phyloP scores from a whole-genome alignment of 1,139 yeast species.

The Diutina scorzettiae region DNA sequence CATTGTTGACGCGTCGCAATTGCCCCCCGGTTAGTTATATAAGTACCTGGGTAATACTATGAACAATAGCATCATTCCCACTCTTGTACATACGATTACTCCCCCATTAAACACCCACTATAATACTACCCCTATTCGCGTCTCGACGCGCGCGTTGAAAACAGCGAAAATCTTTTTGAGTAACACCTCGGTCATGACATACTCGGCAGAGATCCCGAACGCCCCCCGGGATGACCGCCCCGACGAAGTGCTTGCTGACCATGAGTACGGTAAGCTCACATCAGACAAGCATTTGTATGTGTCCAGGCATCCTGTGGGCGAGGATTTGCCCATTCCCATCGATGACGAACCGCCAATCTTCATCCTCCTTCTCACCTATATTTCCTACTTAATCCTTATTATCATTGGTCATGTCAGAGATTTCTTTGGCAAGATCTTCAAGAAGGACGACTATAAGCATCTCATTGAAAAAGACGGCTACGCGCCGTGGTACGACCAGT shows the following conservation, averaged over 20 bases:
- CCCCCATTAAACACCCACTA: too few relatives aligned
- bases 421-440: constrained; percentile 67
- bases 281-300: constrained; percentile 44
- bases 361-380: constrained; percentile 68
- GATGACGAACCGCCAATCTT: constrained; percentile 82
- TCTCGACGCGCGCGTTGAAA: too few relatives aligned
- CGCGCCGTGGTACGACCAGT: constrained; percentile 93
- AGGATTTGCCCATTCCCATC: constrained; percentile 45
- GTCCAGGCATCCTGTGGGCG: constrained; percentile 41
- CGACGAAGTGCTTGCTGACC: constrained; percentile 40
- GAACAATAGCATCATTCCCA: neutral
- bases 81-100: too few relatives aligned
- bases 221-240: constrained; percentile 38
- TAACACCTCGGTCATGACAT: too few relatives aligned
- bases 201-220: constrained; percentile 27
- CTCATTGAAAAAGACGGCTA: constrained; percentile 75
- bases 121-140: too few relatives aligned
- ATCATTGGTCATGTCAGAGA: constrained; percentile 86
- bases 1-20: constrained; percentile 64
- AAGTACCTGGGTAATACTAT: neutral
- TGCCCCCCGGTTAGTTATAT: constrained; percentile 76
- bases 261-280: constrained; percentile 54
- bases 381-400: constrained; percentile 72
- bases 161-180: too few relatives aligned
- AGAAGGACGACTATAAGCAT: constrained; percentile 51